These are phyloP conservation scores for Entomortierella chlamydospora DNA, from an alignment of 192 early-diverging fungal genomes.

Conservation along the genomic window DNA sequence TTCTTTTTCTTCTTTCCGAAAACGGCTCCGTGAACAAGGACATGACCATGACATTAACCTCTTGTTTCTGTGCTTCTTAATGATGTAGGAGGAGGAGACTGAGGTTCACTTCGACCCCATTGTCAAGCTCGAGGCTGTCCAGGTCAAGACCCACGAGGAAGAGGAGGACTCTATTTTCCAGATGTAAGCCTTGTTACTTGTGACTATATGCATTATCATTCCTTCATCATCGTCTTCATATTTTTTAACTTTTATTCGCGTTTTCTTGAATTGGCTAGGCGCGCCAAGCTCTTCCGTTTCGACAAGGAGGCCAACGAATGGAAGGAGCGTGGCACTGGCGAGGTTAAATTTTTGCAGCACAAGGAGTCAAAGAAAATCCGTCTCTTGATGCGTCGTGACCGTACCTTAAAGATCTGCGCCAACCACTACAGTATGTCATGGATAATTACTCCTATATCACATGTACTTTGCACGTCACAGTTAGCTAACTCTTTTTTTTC, in stretches of 20 bases:
- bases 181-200: constrained; percentile 62
- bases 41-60: not conserved
- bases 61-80: not conserved
- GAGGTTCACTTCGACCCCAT: constrained; percentile 98
- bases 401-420: constrained; percentile 98
- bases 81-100: constrained; percentile 75
- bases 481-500: not conserved
- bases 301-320: constrained; percentile 92
- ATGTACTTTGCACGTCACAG: not conserved
- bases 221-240: not conserved
- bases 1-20: too few species aligned
- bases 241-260: not conserved
- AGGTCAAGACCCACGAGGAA: constrained; percentile 96
- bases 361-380: constrained; percentile 90
- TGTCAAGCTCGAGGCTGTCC: constrained; percentile 91
- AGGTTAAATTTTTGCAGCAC: constrained; percentile 96
- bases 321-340: constrained; percentile 99
- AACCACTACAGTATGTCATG: constrained; percentile 90
- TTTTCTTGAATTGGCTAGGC: constrained; percentile 64
- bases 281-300: constrained; percentile 98
- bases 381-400: constrained; percentile 98
- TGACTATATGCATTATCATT: not conserved
- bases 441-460: not conserved
- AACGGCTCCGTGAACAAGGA: too few species aligned
- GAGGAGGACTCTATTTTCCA: constrained; percentile 95